Base-by-base conservation (phyloP, 2,329 filamentous ascomycete species). In the Aspergillus novoparasiticus region DNA sequence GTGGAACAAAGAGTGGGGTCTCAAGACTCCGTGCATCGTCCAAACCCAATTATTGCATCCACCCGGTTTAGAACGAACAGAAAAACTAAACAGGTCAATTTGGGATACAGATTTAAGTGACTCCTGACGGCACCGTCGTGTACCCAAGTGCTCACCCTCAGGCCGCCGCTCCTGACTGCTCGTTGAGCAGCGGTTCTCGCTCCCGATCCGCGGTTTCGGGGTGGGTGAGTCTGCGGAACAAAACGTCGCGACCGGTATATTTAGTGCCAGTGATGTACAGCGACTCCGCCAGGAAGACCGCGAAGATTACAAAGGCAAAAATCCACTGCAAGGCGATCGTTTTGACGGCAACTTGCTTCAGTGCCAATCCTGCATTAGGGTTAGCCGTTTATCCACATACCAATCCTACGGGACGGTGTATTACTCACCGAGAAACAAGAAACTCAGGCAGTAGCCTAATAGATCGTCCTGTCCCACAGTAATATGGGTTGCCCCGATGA, bases 301-400 rank as follows among this genome's bases (percentile, higher is more conserved):
- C 86, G 84, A 94, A 93, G 75, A 96, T 93, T 66, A 88, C 83
- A 73, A 96, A 95, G 39, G 93, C 91, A 76, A 96, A 96, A 78
- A 96, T 94, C 93, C 93, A 96, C 80, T 97, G 93, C 67, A 96
- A 83, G 8, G 92, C 91, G 68, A 96, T 83, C 63, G 89, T 78
- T 75, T 93, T 88, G 71, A 85, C 84, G 57, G 88, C 81, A 80
- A 96, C 89, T 77, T 97, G 93, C 16, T 87, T 86, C 19, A 95
- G 87, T 14, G 91, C 92, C 48, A 96, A 87, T 21, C 84, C 85
- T 86, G 62, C 23, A 56, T 53, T 3, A 11, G 12, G 21, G 36
- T 46, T 26, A 58, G 53, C 12, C 28, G 28, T 30, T n/a, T n/a
- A 9, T 51, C 28, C 9, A 51, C 12, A 9, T 19, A 6, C n/a